Evolutionary conservation across 2,329 filamentous ascomycete species (phyloP), one percentile per base, ranked within the genome.

Genomic region (Sporothrix variecibatus): DNA sequence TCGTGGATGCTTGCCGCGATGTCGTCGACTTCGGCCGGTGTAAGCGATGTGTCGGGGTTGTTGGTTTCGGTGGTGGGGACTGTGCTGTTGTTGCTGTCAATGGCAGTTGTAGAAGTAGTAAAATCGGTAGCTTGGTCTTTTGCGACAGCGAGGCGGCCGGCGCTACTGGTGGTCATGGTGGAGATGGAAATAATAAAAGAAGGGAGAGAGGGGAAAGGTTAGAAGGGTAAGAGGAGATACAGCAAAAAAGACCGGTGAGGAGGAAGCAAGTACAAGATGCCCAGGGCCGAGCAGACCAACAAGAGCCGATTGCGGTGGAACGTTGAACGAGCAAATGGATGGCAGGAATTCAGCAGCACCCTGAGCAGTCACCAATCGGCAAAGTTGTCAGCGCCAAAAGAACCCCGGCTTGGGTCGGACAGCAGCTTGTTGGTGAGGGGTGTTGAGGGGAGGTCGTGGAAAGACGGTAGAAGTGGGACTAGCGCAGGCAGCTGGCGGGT

Each of bases 1-100:
- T 77, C 68, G 26, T 40, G 74, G 51, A 64, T 46, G 67, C 65
- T 72, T 26, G 67, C 60, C 12, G 72, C 62, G 31, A 77, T 70
- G 5, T 67, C 40, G 72, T 72, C 70, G 31, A 69, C 64, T 43
- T 74, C 75, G 15, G 60, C 38, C 0, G 60, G 23, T 3, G 67
- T 20, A 15, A 73, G 67, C 31, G 43, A 38, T 1, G 38, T 12
- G 15, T 71, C 34, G 12, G 51, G 11, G 17, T 8, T 11, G 26
- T 40, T 23, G 23, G 31, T 49, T 2, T 53, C 53, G 31, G 15
- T 28, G n/a, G 34, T 20, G 17, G n/a, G 1, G 15, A 8, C 38
- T 7, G 11, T 11, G 43, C 49, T 20, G 65, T 1, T 46, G 53
- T 38, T 69, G 28, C n/a, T 23, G 60, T n/a, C 34, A 46, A n/a